These are phyloP conservation scores for Eucalyptus rudis DNA, from an alignment of 345 rosid species.

Conservation along the genomic window DNA sequence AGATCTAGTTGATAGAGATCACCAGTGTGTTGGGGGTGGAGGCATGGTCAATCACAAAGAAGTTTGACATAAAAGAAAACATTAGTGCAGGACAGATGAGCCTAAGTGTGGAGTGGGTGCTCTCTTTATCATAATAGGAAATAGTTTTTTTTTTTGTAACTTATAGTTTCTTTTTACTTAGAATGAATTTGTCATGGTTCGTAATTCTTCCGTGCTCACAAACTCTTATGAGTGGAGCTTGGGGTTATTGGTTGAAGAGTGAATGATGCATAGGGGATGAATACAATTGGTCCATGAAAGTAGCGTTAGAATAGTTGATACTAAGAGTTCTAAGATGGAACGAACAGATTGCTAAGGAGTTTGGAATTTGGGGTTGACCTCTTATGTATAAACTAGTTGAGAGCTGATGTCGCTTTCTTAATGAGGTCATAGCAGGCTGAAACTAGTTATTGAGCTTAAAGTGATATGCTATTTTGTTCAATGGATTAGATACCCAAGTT, in stretches of 20 bases:
- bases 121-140: not conserved
- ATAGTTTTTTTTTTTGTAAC: not conserved
- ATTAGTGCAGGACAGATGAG: too few relatives aligned
- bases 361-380: rapidly evolving
- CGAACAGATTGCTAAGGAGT: too few relatives aligned
- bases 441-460: too few relatives aligned
- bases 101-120: not conserved
- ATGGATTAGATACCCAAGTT: too few relatives aligned
- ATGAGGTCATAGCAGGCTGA: rapidly evolving
- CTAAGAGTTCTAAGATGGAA: too few relatives aligned
- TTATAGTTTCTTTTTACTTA: not conserved
- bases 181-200: not conserved
- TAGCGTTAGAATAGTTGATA: rapidly evolving
- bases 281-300: rapidly evolving
- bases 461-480: too few relatives aligned
- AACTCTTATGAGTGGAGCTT: not conserved
- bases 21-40: not conserved
- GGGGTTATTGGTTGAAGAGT: too few relatives aligned
- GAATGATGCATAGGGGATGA: rapidly evolving
- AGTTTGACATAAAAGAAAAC: not conserved
- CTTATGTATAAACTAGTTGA: too few relatives aligned
- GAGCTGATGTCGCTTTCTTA: too few relatives aligned
- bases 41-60: not conserved
- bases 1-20: not conserved
- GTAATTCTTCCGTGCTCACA: rapidly evolving